phyloP scores from a whole-genome alignment of 768 basidiomycete species.

The Rhodosporidiobolus odoratus region DNA sequence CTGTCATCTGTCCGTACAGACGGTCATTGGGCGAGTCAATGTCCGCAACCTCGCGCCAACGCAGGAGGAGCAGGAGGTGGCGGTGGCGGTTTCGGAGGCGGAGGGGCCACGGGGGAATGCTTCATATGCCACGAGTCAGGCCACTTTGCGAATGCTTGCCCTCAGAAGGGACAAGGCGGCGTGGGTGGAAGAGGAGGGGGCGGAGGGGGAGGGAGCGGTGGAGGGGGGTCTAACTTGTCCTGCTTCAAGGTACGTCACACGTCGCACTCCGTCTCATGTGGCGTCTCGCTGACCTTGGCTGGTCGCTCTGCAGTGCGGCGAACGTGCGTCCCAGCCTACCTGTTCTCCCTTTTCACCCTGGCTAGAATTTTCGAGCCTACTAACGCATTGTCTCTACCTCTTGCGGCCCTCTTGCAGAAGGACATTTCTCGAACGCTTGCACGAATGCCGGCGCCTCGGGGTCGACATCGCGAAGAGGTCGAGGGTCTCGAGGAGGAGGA shows the following conservation, averaged over 20 bases:
- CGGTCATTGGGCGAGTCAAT: neutral
- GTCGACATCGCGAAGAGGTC: neutral
- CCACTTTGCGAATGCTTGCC: slow-evolving; percentile 4
- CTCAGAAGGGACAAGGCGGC: neutral
- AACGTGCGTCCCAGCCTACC: neutral
- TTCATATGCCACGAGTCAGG: slow-evolving; percentile 43
- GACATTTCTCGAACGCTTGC: slow-evolving; percentile 45
- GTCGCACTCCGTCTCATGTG: neutral
- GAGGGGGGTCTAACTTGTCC: neutral
- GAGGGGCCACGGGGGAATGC: slow-evolving; percentile 43
- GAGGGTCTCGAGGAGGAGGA: neutral
- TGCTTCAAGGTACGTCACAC: slow-evolving; percentile 19
- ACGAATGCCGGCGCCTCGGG: slow-evolving; percentile 26
- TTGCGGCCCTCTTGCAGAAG: slow-evolving; percentile 15
- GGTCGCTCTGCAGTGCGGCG: slow-evolving; percentile 1
- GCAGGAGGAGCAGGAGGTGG: slow-evolving; percentile 42
- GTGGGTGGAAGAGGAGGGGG: neutral
- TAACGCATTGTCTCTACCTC: neutral
- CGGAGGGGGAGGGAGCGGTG: neutral
- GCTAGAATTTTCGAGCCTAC: neutral
- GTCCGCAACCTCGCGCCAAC: neutral
- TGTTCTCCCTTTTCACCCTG: neutral
- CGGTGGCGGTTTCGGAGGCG: too few relatives aligned
- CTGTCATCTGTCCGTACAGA: neutral
- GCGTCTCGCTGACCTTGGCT: neutral